Base-by-base conservation (phyloP, 371 early-diverging fungal genomes). In the Mucor irregularis region DNA sequence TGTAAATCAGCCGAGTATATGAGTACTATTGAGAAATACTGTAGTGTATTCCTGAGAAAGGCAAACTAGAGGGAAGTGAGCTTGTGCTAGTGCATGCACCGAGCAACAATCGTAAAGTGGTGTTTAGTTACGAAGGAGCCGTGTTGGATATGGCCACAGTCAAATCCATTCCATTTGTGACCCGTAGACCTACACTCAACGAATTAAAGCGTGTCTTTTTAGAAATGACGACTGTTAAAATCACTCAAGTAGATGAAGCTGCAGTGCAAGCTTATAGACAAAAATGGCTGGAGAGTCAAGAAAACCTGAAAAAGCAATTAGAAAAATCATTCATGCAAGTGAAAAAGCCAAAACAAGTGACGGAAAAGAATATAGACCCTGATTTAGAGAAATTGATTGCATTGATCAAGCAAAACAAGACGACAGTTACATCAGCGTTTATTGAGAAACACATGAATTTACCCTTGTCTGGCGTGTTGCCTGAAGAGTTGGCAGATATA, bases 101-200 rank as follows among this genome's bases (percentile, higher is more conserved):
- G 0, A 79, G 83, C 42, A 52, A 54, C 7, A 88, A 85, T 57
- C 77, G 84, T 17, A 85, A 82, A 21, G 61, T 76, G 0, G 64
- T 90, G 1, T 88, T 79, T 54, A 64, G 68, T 37, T 90, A 88
- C 61, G 87, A 90, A 22, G 82, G 73, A 16, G 76, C 84, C 5
- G 71, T 85, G 0, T 56, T 93, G 7, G 66, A 59, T 9, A 19
- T 37, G 17, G 76, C 73, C 9, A 71, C 83, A 0, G 69, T 93
- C 25, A 71, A 86, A 6, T 77, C 82, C 3, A 78, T 93, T 45
- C 96, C 96, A 0, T 87, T 89, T 60, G 76, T 86, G 5, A 92
- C 92, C 4, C 68, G 82, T 14, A 78, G 96, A 8, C 95, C 96
- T 1, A 80, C 88, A 4, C 62, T 87, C 6, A 68, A 69, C 21